Base-by-base conservation (phyloP, 352 stramenopile genomes). In the Globisporangium barbulae region DNA sequence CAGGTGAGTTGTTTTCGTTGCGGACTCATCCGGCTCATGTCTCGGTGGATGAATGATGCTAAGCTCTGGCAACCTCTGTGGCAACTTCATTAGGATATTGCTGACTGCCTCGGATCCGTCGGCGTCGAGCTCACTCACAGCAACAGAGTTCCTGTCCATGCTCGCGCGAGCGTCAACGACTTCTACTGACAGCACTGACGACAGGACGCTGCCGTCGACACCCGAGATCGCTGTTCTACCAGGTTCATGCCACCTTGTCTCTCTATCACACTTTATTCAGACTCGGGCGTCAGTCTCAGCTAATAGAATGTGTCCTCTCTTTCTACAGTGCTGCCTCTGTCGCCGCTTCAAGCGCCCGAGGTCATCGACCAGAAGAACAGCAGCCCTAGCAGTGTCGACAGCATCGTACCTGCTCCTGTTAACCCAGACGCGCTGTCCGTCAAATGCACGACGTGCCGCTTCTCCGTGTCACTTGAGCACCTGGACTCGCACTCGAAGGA, bases 361-460 rank as follows among this genome's bases (percentile, higher is more conserved):
- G 10, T 55, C n/a, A 15, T 41, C 3, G 49, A 41, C 4, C 7
- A 31, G 22, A 53, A 39, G 10, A 30, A 19, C 52, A 68, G 21
- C 33, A 59, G n/a, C 31, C 21, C 21, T 2, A 56, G 33, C 13
- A n/a, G 21, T 13, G 39, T n/a, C 5, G 39, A 19, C 39, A 45
- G 21, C 28, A 41, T 21, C 49, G 21, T 39, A 10, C 28, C 65
- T 49, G 30, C 42, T 17, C 31, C 57, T 49, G 49, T 30, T 35
- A 49, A 45, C 15, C 30, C 49, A 17, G 61, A 68, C 15, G 53
- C 45, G 1, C 33, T 83, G 12, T 63, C 64, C 17, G 74, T 90
- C 57, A 92, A 92, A 61, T 93, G 86, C 70, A 94, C 79, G 42
- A 90, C 78, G 10, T 94, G 83, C 63, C 69, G 73, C 30, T 71